Evolutionary conservation across 2,329 filamentous ascomycete genomes (phyloP), one percentile per base, ranked within the genome.

Genomic region (Pochonia chlamydosporia): DNA sequence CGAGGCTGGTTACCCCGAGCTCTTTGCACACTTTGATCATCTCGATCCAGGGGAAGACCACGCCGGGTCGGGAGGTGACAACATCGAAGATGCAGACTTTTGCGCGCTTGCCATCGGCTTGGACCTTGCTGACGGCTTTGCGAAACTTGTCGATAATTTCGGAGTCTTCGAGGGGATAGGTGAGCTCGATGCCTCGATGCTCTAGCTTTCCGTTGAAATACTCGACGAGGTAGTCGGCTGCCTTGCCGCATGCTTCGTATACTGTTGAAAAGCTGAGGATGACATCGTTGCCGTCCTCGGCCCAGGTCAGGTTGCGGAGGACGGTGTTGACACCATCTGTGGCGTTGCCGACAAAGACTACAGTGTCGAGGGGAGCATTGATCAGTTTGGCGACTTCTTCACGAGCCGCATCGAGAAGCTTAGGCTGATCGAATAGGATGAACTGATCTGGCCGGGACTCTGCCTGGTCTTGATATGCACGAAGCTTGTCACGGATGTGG

Each of bases 291-390:
- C 90, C 85, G 51, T 85, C 84, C 0, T 72, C 63, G 31, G 79
- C 63, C 75, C 84, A 95, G 1, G 62, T 59, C 2, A 96, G 65
- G 61, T 86, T 91, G 36, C 85, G 81, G n/a, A 96, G 75, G 5
- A 95, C 79, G 0, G 82, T 87, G 67, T 93, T 92, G 40, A 90
- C 67, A 21, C 81, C 88, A 0, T 79, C 84, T 0, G 89, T 95
- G 11, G 90, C 89, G 62, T 96, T 96, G 48, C 79, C 71, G 1
- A 95, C 82, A 53, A 95, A 84, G 1, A 95, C 89, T 33, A 87
- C 70, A 9, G 83, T 81, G 9, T 84, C 74, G 1, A 72, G 60
- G 0, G 84, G 81, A 0, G 79, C 84, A 50, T 87, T 79, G 50
- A 96, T 69, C 20, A 89, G 59, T 21, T 70, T 62, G 1, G 87